Base-by-base conservation (phyloP, 345 rosid genomes). In the Eucalyptus globulus region DNA sequence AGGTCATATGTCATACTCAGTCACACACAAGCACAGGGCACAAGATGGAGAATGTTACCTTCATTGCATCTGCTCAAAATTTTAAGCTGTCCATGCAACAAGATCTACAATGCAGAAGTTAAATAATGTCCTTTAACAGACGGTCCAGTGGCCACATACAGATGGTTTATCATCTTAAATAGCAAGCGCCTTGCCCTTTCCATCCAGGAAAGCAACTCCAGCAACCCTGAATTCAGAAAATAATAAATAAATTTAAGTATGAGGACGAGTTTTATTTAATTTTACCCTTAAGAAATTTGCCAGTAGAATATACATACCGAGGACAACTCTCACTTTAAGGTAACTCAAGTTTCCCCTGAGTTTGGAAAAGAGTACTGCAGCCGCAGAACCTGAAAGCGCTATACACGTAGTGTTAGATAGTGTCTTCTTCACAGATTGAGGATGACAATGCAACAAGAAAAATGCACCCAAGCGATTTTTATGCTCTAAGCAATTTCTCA, bases 141-240 rank as follows among this genome's bases (percentile, higher is more conserved):
- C 8, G 9, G 86, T 27, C 53, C 34, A 15, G 58, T 26, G 51
- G 86, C 44, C 31, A 80, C 72, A 44, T 69, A 19, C 31, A 54
- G 2, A 47, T 69, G 88, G 37, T 69, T 89, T 34, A 51, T 50
- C 43, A 22, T 40, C 49, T 31, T 85, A 26, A 87, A 12, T n/a
- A 85, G 51, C 43, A 89, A 87, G 76, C 90, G 95, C 89, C 93
- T 94, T 86, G 93, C 88, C 93, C 91, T 94, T 91, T 91, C 91
- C 91, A 94, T 80, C 94, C 95, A 91, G 27, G 91, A 91, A 81
- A 92, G 87, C 83, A 96, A 89, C 90, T 95, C 94, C 91, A 93
- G 51, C 85, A 91, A 56, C 88, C 91, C 98, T 96, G 93, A 50
- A 92, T 14, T 8, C 43, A 87, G 60, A 7, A 47, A 67, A 87